These are phyloP conservation scores for Fagopyrum homotropicum DNA, from an alignment of 148 eudicot species.

Conservation along the genomic window DNA sequence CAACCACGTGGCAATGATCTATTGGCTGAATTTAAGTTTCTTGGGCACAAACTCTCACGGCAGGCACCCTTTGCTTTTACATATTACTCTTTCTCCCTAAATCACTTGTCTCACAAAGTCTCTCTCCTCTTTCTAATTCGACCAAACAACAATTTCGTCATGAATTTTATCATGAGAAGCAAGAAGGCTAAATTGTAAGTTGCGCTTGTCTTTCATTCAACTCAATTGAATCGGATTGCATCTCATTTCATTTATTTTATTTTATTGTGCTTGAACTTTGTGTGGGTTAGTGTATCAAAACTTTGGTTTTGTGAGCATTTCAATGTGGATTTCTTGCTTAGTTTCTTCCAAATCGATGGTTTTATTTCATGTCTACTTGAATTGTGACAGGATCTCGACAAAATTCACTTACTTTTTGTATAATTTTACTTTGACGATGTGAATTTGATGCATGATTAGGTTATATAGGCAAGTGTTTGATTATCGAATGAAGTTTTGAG, in stretches of 20 bases:
- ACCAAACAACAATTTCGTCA: too few species aligned
- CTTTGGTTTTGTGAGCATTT: neutral
- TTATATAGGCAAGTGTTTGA: neutral
- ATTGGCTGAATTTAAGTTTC: too few species aligned
- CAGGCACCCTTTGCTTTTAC: too few species aligned
- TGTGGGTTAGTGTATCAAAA: neutral
- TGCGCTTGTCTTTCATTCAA: neutral
- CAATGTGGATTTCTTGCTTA: neutral
- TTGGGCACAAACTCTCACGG: too few species aligned
- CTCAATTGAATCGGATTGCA: constrained; percentile 1
- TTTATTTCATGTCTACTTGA: neutral
- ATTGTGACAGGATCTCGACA: neutral
- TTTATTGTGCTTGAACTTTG: neutral
- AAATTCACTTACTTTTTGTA: neutral
- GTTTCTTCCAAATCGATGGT: neutral
- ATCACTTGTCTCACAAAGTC: too few species aligned
- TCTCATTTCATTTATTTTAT: neutral
- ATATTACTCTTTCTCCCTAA: too few species aligned
- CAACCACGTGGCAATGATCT: too few species aligned
- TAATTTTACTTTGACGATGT: neutral
- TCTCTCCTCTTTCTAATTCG: too few species aligned
- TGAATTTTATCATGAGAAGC: constrained; percentile 22
- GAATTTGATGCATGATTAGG: neutral
- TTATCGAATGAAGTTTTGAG: neutral
- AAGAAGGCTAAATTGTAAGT: constrained; percentile 42